Conservation (phyloP, 441 rosid genomes). For the Jatropha podagrica region DNA sequence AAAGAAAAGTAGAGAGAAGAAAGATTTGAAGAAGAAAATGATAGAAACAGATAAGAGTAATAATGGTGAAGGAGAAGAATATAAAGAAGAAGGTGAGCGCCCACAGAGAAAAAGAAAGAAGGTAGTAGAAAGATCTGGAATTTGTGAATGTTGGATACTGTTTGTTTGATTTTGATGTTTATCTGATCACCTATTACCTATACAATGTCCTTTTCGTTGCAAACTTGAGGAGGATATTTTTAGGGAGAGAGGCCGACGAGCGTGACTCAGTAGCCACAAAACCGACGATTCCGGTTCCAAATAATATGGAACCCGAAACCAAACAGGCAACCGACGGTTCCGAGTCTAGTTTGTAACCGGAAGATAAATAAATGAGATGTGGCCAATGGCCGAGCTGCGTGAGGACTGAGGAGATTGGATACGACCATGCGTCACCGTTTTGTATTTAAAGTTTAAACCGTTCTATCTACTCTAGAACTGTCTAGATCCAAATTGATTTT, state of each 20-base stretch:
- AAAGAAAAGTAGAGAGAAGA: background rate
- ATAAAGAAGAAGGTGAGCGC: slow-evolving; percentile 11
- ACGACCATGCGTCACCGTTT: no score
- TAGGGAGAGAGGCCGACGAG: background rate
- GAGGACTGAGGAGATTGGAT: no score
- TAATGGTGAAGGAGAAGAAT: background rate
- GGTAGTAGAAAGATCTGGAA: slow-evolving; percentile 62
- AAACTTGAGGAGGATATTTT: slow-evolving; percentile 9
- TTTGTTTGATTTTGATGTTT: slow-evolving; percentile 6
- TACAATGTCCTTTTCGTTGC: background rate
- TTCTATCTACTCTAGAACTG: no score
- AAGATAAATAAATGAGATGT: no score
- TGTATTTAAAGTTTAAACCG: no score
- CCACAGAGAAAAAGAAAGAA: slow-evolving; percentile 29
- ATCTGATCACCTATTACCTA: slow-evolving; percentile 8
- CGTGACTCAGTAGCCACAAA: no score
- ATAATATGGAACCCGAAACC: no score
- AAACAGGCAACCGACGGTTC: no score
- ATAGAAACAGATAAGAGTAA: background rate
- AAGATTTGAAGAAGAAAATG: background rate
- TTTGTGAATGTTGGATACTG: background rate
- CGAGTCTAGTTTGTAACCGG: no score
- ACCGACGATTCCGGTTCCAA: no score
- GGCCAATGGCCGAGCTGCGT: no score
- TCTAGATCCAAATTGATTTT: no score